Base-by-base conservation (phyloP, 2,329 filamentous ascomycete species). In the Pseudocercospora cruenta region DNA sequence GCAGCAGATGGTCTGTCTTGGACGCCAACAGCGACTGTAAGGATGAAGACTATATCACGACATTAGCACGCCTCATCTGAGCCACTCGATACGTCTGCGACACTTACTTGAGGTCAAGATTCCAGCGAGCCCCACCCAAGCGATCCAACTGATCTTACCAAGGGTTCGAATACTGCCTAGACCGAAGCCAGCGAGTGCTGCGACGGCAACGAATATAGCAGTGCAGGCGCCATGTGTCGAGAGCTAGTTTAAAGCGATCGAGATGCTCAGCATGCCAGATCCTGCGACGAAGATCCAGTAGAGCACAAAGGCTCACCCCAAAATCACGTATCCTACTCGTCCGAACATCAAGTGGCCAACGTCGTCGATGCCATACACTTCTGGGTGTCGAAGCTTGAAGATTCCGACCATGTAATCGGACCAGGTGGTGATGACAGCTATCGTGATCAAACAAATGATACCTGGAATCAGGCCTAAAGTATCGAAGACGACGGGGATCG, bases 291-390 rank as follows among this genome's bases (percentile, higher is more conserved):
- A 72, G 58, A 71, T 71, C 66, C 70, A 72, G 60, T 70, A 61
- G 22, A 65, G 55, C 28, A 54, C 62, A 47, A 59, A 80, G 10
- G 63, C 68, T 60, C 62, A 62, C 51, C 63, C 79, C 45, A 87
- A 78, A 14, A 86, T 67, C 67, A 85, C 84, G 24, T 83, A 80
- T 0, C 85, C 85, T 4, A 83, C 64, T 1, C 80, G 81, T 2
- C 86, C 86, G 62, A 86, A 85, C n/a, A 88, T 78, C 60, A 87
- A 81, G 49, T 76, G 76, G 16, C 85, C 85, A 0, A 84, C 85
- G 67, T 87, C 85, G 49, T 85, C 85, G 77, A 87, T 87, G 61
- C 82, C 83, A 70, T 87, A 86, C 2, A 87, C 84, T 67, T 86
- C 80, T 0, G 82, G 82, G 70, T 87, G 85, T 16, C 79, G 77